Base-by-base conservation (phyloP, 2,329 filamentous ascomycete genomes). In the Ophiognomonia clavigignenti-juglandacearum region DNA sequence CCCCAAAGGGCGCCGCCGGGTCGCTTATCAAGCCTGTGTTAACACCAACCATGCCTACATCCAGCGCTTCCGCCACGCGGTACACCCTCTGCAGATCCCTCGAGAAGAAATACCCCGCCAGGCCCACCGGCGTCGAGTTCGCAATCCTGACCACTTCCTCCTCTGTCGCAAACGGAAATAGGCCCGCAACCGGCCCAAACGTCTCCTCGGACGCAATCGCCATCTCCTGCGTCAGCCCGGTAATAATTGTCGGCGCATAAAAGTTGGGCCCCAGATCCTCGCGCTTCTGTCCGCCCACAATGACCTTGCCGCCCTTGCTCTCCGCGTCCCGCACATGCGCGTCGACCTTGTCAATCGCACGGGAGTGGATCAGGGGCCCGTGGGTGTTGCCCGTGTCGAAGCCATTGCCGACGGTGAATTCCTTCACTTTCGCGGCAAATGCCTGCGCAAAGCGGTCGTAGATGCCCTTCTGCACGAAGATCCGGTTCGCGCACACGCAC, bases 81-180 rank as follows among this genome's bases (percentile, higher is more conserved):
- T 73, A 69, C 23, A 80, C 74, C 6, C 83, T 68, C 59, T 77
- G 71, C 11, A 86, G 52, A 58, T 86, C 77, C 41, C 70, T 67
- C 6, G 80, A 90, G 74, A 88, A 97, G 72, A 98, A 96, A 71
- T 97, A 97, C 1, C 88, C 92, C 0, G 92, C 93, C 29, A 98
- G 75, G 1, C 93, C 93, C 31, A 97, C 91, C 43, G 92, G 83
- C 1, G 88, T 75, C 35, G 72, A 67, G 66, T 98, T 98, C 4
- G 93, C 92, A 55, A 92, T 69, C 53, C 78, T 74, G 24, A 97
- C 82, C 5, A 96, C 93, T 59, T 97, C 91, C 44, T 86, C 83
- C 68, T 97, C 93, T 0, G 85, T 89, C 39, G 88, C 79, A 62
- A 97, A 98, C 40, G 83, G 78, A 73, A 96, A 96, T 13, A 97